Percentiles rank a stretch among this genome's conserved stretches.
Evolutionary conservation across 139 green algal genomes (phyloP).

Genomic region (Asterochloris sp.): DNA sequence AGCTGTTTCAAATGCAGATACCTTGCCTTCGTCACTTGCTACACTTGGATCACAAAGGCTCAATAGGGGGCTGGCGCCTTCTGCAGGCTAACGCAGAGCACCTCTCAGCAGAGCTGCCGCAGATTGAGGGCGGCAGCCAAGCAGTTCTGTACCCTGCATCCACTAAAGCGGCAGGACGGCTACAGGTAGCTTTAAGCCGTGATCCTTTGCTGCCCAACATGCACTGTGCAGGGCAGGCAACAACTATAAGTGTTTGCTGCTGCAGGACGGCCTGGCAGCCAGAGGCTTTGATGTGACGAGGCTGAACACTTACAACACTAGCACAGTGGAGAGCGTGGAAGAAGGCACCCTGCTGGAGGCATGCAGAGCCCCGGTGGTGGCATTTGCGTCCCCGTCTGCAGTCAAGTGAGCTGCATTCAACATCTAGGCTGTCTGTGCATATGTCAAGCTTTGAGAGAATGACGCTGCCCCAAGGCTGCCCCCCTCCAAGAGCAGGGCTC

Average conservation of each 20-base stretch:
- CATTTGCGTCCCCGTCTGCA: constrained; percentile 83
- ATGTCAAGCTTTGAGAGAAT: neutral
- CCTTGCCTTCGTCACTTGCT: too few relatives aligned
- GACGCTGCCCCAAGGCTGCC: neutral
- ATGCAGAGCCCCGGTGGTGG: constrained; percentile 55
- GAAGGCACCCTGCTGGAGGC: constrained; percentile 41
- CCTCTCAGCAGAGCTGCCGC: constrained; percentile 71
- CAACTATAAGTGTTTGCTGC: neutral
- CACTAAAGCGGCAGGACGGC: constrained; percentile 44
- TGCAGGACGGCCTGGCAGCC: constrained; percentile 58
- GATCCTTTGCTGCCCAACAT: neutral
- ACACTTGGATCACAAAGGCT: too few relatives aligned
- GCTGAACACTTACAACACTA: constrained; percentile 87
- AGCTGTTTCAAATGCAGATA: too few relatives aligned
- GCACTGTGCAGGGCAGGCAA: too few relatives aligned
- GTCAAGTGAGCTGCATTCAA: constrained; percentile 52
- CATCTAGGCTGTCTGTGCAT: neutral
- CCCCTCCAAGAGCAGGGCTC: neutral
- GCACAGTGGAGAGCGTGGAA: constrained; percentile 44
- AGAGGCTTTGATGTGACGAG: constrained; percentile 67
- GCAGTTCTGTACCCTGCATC: constrained; percentile 79
- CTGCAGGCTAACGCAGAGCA: constrained; percentile 66
- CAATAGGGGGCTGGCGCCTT: neutral
- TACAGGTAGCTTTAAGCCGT: too few relatives aligned
- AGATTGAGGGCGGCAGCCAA: constrained; percentile 42